Evolutionary conservation across 352 stramenopile genomes (phyloP).

Genomic region (Peronospora tabacina): DNA sequence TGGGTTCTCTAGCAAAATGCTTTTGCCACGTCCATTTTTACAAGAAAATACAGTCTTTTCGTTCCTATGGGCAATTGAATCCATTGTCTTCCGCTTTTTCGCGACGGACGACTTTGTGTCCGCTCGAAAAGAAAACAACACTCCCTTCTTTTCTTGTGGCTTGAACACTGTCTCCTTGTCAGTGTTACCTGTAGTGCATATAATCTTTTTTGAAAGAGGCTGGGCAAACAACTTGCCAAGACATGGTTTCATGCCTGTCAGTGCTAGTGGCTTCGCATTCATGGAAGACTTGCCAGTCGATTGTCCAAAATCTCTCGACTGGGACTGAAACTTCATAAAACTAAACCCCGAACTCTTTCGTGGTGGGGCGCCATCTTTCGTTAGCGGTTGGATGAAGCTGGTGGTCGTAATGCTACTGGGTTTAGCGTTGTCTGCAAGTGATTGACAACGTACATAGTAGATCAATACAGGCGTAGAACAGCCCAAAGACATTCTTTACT

Average conservation of each 20-base stretch:
- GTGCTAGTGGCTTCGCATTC: slow-evolving; percentile 7
- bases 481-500: neutral
- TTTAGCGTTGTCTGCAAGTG: slow-evolving; percentile 7
- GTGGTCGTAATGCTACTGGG: slow-evolving; percentile 6
- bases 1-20: neutral
- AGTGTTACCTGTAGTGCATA: neutral
- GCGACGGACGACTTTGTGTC: slow-evolving; percentile 16
- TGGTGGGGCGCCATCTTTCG: neutral
- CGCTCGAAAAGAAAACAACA: slow-evolving; percentile 18
- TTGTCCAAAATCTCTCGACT: slow-evolving; percentile 6
- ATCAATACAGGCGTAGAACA: neutral
- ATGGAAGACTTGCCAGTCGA: neutral
- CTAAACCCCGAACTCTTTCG: slow-evolving; percentile 18
- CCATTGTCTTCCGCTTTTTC: slow-evolving; percentile 24
- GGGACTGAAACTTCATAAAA: slow-evolving; percentile 22
- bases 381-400: slow-evolving; percentile 12
- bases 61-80: slow-evolving; percentile 1
- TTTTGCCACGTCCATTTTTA: slow-evolving; percentile 8
- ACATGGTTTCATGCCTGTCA: slow-evolving; percentile 12
- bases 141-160: slow-evolving; percentile 5
- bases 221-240: slow-evolving; percentile 16
- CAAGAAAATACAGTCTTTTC: slow-evolving; percentile 7
- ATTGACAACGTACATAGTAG: neutral
- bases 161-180: slow-evolving; percentile 10
- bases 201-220: slow-evolving; percentile 9